A percentile compares a stretch with the other conserved stretches of the same genome.
Conservation (phyloP, 306 rosid species). For the Herpetospermum pedunculosum region DNA sequence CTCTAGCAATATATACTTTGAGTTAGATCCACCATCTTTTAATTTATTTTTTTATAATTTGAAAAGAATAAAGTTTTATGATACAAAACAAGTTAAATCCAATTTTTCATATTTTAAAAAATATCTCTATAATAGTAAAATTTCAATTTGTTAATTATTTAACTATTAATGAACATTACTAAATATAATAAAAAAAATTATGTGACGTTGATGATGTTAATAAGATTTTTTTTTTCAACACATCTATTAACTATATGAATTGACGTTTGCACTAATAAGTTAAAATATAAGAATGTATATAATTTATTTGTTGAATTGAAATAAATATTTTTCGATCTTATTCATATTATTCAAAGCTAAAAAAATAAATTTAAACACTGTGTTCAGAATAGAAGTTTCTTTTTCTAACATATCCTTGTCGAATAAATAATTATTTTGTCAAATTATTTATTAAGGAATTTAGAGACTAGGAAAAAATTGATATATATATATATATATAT, state of each 20-base stretch:
- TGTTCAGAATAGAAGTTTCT: neutral
- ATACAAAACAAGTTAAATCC: neutral
- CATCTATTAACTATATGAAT: too few relatives aligned
- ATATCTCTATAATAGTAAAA: too few relatives aligned
- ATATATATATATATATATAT: too few relatives aligned
- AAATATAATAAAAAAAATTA: neutral
- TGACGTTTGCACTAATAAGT: too few relatives aligned
- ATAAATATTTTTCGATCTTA: neutral
- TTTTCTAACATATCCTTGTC: neutral
- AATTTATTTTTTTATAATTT: neutral
- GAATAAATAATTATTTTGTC: neutral
- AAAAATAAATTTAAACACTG: neutral
- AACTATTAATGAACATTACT: neutral
- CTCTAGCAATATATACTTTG: slow-evolving; percentile 2
- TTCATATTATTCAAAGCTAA: neutral
- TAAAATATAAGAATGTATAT: too few relatives aligned
- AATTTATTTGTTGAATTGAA: neutral
- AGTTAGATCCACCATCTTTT: neutral
- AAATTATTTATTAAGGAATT: neutral
- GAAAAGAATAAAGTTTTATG: neutral
- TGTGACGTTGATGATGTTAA: neutral
- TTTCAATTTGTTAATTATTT: too few relatives aligned
- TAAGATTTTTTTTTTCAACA: too few relatives aligned
- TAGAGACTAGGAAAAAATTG: too few relatives aligned
- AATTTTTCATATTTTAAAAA: too few relatives aligned